A percentile compares a stretch with the other conserved stretches of the same genome.
phyloP scores from a whole-genome alignment of 2,329 filamentous ascomycete genomes.

The Celoporthe dispersa region DNA sequence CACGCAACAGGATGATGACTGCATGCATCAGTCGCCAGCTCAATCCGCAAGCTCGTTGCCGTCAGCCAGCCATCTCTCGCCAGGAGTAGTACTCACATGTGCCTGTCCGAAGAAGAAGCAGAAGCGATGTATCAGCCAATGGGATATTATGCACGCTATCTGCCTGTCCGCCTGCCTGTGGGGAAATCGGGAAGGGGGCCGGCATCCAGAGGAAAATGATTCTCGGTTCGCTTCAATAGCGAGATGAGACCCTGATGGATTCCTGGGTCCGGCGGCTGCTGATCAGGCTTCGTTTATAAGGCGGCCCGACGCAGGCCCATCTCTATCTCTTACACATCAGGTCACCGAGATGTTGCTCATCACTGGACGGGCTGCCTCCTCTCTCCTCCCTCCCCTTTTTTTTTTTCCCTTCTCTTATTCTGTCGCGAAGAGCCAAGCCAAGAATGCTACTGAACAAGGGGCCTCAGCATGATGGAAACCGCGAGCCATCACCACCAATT shows the following conservation, averaged over 20 bases:
- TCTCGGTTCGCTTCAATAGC: constrained; percentile 4
- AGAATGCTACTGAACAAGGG: background rate
- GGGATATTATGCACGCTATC: background rate
- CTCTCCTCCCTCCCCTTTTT: background rate
- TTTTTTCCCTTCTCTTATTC: no score
- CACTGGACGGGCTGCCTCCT: background rate
- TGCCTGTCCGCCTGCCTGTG: background rate
- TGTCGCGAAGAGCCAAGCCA: background rate
- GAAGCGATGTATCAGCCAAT: no score
- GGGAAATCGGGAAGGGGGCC: no score
- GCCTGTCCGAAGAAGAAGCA: no score
- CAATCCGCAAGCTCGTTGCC: background rate
- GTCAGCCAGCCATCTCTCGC: no score
- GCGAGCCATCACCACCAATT: background rate
- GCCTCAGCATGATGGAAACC: background rate
- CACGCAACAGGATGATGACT: no score
- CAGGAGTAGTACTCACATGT: background rate
- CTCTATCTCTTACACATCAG: background rate
- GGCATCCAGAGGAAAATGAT: background rate
- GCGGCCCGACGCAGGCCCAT: background rate
- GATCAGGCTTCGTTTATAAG: background rate
- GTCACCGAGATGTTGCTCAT: background rate
- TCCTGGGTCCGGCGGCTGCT: background rate
- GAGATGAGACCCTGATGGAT: background rate
- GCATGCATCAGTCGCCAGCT: no score